phyloP scores from a whole-genome alignment of 2,329 filamentous ascomycete species.

The Ophiostoma piceae region DNA sequence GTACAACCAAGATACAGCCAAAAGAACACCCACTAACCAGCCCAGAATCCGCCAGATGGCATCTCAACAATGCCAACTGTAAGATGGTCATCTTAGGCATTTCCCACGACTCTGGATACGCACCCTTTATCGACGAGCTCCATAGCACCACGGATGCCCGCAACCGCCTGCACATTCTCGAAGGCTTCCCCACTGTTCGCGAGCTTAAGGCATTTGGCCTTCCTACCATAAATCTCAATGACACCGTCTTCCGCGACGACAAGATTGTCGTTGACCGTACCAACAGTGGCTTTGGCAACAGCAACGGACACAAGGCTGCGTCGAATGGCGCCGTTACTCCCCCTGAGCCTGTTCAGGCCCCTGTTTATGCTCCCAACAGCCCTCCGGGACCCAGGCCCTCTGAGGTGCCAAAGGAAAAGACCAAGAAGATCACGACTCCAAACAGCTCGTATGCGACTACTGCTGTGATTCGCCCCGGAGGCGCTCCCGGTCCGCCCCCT shows the following conservation, averaged over 20 bases:
- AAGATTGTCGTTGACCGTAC: conserved; percentile 42
- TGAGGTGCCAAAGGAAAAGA: background rate
- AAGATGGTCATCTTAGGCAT: conserved; percentile 57
- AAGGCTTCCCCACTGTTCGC: conserved; percentile 47
- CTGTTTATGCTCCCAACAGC: background rate
- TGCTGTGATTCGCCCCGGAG: background rate
- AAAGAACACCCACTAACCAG: background rate
- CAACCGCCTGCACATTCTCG: conserved; percentile 48
- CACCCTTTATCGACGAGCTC: conserved; percentile 53
- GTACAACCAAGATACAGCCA: background rate
- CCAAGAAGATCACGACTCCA: background rate
- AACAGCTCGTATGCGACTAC: background rate
- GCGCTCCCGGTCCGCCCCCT: conserved; percentile 17
- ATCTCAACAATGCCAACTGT: conserved; percentile 57
- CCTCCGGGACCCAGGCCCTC: conserved; percentile 5
- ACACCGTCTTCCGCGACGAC: conserved; percentile 48
- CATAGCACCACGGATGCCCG: conserved; percentile 41
- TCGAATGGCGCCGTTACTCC: background rate
- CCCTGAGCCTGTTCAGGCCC: background rate
- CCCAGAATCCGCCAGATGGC: conserved; percentile 49
- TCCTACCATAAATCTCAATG: conserved; percentile 43
- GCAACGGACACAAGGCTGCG: background rate
- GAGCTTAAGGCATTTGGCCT: conserved; percentile 45
- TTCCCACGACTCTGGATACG: conserved; percentile 57
- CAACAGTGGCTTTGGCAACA: background rate